Conservation (phyloP, 331 rosid genomes). For the Spiraea crenata region DNA sequence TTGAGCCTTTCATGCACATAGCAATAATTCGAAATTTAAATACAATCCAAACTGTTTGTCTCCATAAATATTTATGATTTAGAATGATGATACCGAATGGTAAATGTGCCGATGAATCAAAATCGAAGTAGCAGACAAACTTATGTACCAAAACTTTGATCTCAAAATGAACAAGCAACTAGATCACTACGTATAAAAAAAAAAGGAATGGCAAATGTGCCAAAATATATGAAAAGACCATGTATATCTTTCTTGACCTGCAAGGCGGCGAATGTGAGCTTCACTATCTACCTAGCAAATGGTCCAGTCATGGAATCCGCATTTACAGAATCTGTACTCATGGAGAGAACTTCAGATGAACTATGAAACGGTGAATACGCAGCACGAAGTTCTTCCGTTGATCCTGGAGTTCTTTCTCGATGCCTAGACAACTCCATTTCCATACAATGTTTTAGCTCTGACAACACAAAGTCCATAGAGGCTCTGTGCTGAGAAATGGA, state of each 20-base stretch:
- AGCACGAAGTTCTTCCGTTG: neutral
- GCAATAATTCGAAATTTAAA: no score
- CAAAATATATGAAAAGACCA: no score
- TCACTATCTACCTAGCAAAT: conserved; percentile 9
- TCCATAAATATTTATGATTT: no score
- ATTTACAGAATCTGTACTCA: conserved; percentile 28
- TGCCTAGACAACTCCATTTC: conserved; percentile 34
- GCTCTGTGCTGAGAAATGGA: conserved; percentile 50
- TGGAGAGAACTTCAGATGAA: conserved; percentile 35
- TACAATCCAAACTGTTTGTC: no score
- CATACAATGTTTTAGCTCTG: conserved; percentile 44
- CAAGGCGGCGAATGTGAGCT: neutral
- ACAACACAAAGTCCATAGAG: conserved; percentile 40
- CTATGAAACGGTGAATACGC: neutral
- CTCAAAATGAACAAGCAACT: neutral
- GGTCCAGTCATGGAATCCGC: conserved; percentile 26
- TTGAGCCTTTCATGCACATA: no score
- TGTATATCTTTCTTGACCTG: neutral
- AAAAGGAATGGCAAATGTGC: neutral
- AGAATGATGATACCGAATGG: no score
- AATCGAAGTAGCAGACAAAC: no score
- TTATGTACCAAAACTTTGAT: no score
- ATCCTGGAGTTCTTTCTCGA: conserved; percentile 21
- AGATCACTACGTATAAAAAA: neutral
- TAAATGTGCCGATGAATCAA: no score